Evolutionary conservation across 345 rosid species (phyloP), one percentile per base, ranked within the genome.

Genomic region (Cochlearia excelsa): DNA sequence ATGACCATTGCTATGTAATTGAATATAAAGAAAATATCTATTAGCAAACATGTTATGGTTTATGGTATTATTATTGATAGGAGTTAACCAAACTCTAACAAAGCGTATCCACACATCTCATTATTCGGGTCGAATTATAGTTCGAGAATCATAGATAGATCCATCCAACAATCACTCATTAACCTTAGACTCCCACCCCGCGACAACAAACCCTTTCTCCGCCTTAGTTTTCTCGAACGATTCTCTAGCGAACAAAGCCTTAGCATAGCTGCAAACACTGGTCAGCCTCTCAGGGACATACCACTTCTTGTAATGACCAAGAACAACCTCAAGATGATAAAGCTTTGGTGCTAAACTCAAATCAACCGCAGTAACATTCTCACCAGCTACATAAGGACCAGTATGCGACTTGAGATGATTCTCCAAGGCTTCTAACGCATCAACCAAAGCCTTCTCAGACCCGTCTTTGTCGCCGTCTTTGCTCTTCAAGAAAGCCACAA

Each of bases 241-340:
- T 48, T 81, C 92, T 2, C 73, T 75, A 29, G 84, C 53, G 74
- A 85, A 89, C 42, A 80, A 2, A 54, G 44, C 8, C 79, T 78
- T 79, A 47, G 68, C 77, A 82, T 90, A 94, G 63, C 54, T 61
- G 66, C 62, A 82, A 74, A 85, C 80, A 76, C 76, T 60, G 33
- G 81, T 57, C 77, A 87, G 78, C 66, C 60, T 77, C 61, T 66
- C 86, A 1, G 96, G 99, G 50, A 90, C 49, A 63, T 79, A 69
- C 97, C 96, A 85, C 58, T 81, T 81, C 79, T 94, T 94, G 56
- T 82, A 94, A 66, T 94, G 90, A 51, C 82, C 95, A 49, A 87
- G 92, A 63, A 85, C 84, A 7, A 82, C 71, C 77, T 87, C 63
- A 1, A 94, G 90, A 75, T 93, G 99, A 78, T 82, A 87, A 63